Conservation (phyloP, 1,284 basidiomycete species). For the Leccinum subrobustum region DNA sequence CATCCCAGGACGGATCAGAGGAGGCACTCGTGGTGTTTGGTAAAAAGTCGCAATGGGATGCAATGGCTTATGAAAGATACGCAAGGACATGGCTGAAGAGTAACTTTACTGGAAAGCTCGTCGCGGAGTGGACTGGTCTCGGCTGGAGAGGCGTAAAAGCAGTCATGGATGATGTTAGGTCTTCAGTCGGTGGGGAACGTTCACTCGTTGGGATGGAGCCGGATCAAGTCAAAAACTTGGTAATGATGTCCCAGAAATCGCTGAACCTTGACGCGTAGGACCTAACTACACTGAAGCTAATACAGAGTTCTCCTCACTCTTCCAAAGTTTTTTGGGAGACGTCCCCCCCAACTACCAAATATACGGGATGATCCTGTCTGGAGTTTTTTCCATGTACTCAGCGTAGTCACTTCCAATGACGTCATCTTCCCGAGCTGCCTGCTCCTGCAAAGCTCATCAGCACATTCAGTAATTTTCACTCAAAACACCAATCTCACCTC, state of each 20-base stretch:
- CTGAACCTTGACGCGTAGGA: conserved; percentile 20
- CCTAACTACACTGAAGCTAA: conserved; percentile 11
- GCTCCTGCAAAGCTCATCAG: conserved; percentile 26
- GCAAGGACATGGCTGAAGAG: conserved; percentile 40
- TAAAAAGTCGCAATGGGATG: conserved; percentile 50
- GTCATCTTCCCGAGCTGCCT: conserved; percentile 30
- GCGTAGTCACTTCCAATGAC: conserved; percentile 32
- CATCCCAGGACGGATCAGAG: conserved; percentile 29
- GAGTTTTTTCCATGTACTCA: conserved; percentile 35
- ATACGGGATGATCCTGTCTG: conserved; percentile 34
- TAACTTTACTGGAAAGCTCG: conserved; percentile 49
- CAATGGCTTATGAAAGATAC: conserved; percentile 33
- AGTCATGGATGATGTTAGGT: conserved; percentile 49
- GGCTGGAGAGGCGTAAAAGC: conserved; percentile 48
- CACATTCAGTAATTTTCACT: not conserved
- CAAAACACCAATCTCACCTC: conserved; percentile 26
- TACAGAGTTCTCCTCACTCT: not conserved
- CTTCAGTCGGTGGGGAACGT: conserved; percentile 39
- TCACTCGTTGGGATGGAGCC: conserved; percentile 36
- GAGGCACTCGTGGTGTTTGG: conserved; percentile 54
- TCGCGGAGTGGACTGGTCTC: conserved; percentile 54
- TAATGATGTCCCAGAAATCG: conserved; percentile 28
- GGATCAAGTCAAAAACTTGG: conserved; percentile 34
- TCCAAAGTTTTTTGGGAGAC: too few relatives aligned
- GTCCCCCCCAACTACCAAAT: conserved; percentile 30